Evolutionary conservation across 352 stramenopile genomes (phyloP), one percentile per base, ranked within the genome.

Genomic region (Globisporangium sylvaticum): DNA sequence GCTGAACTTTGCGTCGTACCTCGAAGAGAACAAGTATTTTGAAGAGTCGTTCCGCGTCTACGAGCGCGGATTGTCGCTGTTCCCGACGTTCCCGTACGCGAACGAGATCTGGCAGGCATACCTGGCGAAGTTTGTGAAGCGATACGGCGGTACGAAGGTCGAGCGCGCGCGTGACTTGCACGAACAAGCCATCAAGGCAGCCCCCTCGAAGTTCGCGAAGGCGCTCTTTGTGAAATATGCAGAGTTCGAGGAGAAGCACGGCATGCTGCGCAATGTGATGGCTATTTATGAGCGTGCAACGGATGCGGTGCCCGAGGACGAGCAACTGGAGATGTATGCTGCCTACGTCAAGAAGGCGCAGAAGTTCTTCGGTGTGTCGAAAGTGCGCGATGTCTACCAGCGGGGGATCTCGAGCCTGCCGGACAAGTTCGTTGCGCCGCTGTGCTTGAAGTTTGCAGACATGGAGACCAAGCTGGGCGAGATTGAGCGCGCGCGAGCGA

Each of bases 21-120:
- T 99, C 54, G 90, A 98, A 58, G 97, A 99, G 65, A 87, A 98
- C 69, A 96, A 98, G 67, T 99, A 98, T 72, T 99, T 99, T 71
- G 95, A 98, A 70, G 94, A 98, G 42, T 87, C 88, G 3, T 98
- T 98, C 71, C 80, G 88, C 12, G 94, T 96, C 8, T 99, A 97
- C 73, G 97, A 99, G 81, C 85, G 83, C 4, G 87, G 85, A 0
- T 39, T 95, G 24, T 69, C 78, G 12, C 71, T 95, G 5, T 95
- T 95, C 67, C 84, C 87, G 0, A 89, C 83, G 58, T 99, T 98
- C 75, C 97, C 98, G n/a, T 92, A 99, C 70, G 85, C 88, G 4
- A 83, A 83, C 8, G 96, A 98, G n/a, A 75, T 99, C 48, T 99
- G 97, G 97, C 89, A 91, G 50, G 78, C 78, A 24, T 99, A 99